phyloP scores from a whole-genome alignment of 352 stramenopile genomes.

The Globisporangium iwayamae region DNA sequence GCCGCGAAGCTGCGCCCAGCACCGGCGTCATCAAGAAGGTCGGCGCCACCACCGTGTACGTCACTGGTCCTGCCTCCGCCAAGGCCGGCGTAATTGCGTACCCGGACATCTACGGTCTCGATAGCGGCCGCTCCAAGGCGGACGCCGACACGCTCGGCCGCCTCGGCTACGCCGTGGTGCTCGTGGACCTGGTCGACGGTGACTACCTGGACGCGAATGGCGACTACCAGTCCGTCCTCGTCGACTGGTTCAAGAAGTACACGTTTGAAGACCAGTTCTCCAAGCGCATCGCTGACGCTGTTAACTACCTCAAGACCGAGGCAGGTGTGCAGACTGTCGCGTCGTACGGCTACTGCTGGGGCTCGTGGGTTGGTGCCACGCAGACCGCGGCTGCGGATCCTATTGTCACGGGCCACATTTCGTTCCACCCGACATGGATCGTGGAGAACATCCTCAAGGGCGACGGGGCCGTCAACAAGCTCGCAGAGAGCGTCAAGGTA shows the following conservation, averaged over 20 bases:
- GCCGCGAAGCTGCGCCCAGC: constrained; percentile 37
- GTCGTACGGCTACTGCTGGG: constrained; percentile 85
- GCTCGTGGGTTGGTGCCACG: constrained; percentile 68
- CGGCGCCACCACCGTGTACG: constrained; percentile 69
- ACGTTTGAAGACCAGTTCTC: constrained; percentile 45
- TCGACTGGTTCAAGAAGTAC: constrained; percentile 71
- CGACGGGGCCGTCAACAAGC: constrained; percentile 61
- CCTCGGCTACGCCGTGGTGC: constrained; percentile 70
- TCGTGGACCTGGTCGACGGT: constrained; percentile 61
- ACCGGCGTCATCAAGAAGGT: constrained; percentile 60
- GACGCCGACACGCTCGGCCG: constrained; percentile 72
- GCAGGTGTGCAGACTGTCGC: constrained; percentile 52
- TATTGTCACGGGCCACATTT: constrained; percentile 59
- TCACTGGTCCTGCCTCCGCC: constrained; percentile 56
- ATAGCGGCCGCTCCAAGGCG: constrained; percentile 78
- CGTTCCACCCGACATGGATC: constrained; percentile 79
- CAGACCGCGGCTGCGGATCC: constrained; percentile 40
- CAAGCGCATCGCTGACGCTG: constrained; percentile 63
- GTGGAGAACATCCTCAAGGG: constrained; percentile 77
- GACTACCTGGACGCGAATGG: constrained; percentile 48
- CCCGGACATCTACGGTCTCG: constrained; percentile 75
- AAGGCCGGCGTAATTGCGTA: constrained; percentile 67
- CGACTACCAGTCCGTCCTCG: constrained; percentile 28
- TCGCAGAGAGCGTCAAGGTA: constrained; percentile 66
- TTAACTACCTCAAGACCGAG: constrained; percentile 66